Conservation (phyloP, 2,329 filamentous ascomycete genomes). For the Cryphonectria carpinicola region DNA sequence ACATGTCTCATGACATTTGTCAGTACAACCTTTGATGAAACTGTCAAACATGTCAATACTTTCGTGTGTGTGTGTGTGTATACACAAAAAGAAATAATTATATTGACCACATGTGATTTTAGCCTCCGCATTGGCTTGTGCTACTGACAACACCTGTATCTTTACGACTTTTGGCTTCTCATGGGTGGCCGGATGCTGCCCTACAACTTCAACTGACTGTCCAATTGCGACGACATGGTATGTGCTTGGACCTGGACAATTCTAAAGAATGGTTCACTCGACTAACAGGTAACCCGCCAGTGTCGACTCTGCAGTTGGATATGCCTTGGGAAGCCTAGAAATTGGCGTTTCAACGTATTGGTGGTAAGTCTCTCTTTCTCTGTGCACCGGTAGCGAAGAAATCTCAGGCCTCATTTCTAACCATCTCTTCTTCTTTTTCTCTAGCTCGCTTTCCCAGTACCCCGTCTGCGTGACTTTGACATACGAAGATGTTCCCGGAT, state of each 20-base stretch:
- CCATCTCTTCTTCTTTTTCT: neutral
- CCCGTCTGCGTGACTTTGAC: constrained; percentile 39
- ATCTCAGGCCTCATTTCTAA: neutral
- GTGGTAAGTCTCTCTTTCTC: neutral
- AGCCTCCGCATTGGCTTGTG: constrained; percentile 37
- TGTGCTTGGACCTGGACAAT: neutral
- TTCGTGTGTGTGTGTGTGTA: too few species aligned
- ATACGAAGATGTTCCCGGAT: constrained; percentile 37
- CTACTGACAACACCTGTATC: constrained; percentile 33
- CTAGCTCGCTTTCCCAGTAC: constrained; percentile 23
- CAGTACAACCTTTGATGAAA: constrained; percentile 17
- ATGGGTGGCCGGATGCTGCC: constrained; percentile 40
- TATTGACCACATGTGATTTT: neutral
- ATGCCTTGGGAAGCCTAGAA: neutral
- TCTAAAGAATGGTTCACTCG: neutral
- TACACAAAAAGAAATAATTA: neutral
- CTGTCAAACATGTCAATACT: too few species aligned
- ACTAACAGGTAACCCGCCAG: constrained; percentile 21
- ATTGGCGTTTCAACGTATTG: constrained; percentile 9
- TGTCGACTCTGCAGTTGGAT: constrained; percentile 32
- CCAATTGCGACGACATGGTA: constrained; percentile 34
- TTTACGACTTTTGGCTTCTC: constrained; percentile 34
- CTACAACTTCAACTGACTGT: constrained; percentile 32
- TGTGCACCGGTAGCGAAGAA: neutral
- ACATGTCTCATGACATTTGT: constrained; percentile 29